A percentile compares a stretch with the other conserved stretches of the same genome.
Conservation (phyloP, 768 basidiomycete species). For the Termitomyces heimii region DNA sequence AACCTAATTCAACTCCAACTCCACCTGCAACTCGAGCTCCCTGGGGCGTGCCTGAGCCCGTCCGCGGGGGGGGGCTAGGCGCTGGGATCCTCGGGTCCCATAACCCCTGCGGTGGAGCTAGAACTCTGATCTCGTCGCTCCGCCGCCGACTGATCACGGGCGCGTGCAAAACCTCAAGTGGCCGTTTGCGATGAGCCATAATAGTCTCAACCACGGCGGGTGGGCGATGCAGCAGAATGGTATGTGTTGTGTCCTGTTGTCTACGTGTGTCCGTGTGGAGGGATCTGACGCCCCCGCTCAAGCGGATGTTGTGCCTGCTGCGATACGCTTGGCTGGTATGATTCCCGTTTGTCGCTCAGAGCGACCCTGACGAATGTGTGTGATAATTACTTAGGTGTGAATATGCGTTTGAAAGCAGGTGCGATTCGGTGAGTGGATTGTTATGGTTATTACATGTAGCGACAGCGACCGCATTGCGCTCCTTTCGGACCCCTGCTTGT, state of each 20-base stretch:
- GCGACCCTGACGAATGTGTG: too few relatives aligned
- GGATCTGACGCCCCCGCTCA: not conserved
- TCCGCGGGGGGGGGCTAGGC: constrained; percentile 37
- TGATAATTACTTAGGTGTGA: constrained; percentile 39
- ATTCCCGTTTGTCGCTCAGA: too few relatives aligned
- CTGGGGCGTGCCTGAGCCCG: constrained; percentile 25
- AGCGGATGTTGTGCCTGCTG: constrained; percentile 45
- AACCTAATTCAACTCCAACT: not conserved
- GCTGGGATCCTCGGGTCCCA: constrained; percentile 48
- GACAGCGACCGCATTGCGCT: too few relatives aligned
- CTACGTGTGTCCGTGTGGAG: too few relatives aligned
- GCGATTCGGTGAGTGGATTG: constrained; percentile 42
- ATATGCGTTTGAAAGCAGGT: constrained; percentile 51
- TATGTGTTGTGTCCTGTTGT: not conserved
- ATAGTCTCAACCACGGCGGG: constrained; percentile 53
- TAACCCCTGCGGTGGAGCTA: constrained; percentile 54
- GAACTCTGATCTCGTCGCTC: constrained; percentile 52
- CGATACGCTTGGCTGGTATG: constrained; percentile 32
- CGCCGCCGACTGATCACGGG: constrained; percentile 60
- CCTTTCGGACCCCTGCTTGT: too few relatives aligned
- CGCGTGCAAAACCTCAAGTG: constrained; percentile 54
- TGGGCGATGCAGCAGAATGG: constrained; percentile 63
- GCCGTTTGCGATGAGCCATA: constrained; percentile 59
- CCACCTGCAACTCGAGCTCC: too few relatives aligned
- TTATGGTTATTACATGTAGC: too few relatives aligned